Conservation (phyloP, 169 alveolate species). For the Plasmodium ovale region DNA sequence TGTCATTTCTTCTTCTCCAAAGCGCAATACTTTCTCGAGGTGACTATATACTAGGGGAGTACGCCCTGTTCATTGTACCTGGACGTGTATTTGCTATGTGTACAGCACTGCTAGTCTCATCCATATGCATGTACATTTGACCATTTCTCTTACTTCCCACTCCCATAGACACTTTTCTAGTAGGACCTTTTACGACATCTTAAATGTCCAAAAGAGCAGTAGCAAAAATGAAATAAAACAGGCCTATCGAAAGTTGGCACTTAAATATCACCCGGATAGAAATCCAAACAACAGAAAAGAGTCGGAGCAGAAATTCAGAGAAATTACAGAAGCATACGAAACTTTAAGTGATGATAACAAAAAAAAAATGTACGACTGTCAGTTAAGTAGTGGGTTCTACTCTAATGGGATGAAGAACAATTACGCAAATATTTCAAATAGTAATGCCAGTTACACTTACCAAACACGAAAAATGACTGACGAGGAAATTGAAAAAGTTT, state of each 20-base stretch:
- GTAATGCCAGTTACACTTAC: conserved; percentile 17
- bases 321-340: conserved; percentile 96
- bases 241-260: conserved; percentile 93
- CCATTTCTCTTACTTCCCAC: too few species aligned
- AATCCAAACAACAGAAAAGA: conserved; percentile 91
- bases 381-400: conserved; percentile 59
- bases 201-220: conserved; percentile 82
- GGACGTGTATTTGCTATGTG: too few species aligned
- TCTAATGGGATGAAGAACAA: conserved; percentile 5
- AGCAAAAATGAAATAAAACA: conserved; percentile 92
- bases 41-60: too few species aligned
- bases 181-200: conserved; percentile 78
- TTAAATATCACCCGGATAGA: conserved; percentile 96
- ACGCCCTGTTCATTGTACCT: too few species aligned
- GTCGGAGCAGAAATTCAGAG: conserved; percentile 92
- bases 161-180: conserved; percentile 11
- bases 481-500: conserved; percentile 72
- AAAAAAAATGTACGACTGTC: conserved; percentile 92
- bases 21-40: too few species aligned
- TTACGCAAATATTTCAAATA: conserved; percentile 1
- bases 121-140: too few species aligned
- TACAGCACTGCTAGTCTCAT: too few species aligned
- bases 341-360: conserved; percentile 95
- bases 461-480: conserved; percentile 64
- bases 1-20: not conserved